A percentile compares a stretch with the other conserved stretches of the same genome.
These are phyloP conservation scores for Argentina anserina DNA, from an alignment of 306 rosid genomes.

Conservation along the genomic window DNA sequence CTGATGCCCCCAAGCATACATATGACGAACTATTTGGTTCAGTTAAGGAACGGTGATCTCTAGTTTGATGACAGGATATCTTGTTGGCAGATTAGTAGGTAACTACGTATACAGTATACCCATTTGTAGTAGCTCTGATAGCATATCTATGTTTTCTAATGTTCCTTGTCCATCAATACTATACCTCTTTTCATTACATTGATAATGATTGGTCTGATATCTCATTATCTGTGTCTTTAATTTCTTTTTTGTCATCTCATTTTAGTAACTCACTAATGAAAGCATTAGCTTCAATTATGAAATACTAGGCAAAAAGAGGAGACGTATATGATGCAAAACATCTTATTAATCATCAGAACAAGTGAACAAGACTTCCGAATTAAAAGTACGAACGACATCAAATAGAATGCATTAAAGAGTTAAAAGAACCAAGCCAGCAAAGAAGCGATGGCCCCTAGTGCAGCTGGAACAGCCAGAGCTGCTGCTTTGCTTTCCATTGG, in stretches of 20 bases:
- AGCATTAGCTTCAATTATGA: neutral
- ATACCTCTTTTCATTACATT: neutral
- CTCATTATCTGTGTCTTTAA: neutral
- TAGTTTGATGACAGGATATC: constrained; percentile 3
- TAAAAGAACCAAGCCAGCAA: constrained; percentile 45
- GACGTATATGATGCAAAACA: neutral
- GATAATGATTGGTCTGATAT: neutral
- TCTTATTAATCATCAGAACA: neutral
- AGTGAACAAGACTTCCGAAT: constrained; percentile 5
- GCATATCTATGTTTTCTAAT: constrained; percentile 20
- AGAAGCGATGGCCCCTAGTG: constrained; percentile 36
- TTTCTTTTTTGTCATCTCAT: too few species aligned
- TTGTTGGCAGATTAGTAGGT: constrained; percentile 16
- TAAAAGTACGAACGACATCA: neutral
- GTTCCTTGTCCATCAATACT: neutral
- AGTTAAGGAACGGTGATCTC: constrained; percentile 48
- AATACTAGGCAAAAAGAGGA: neutral
- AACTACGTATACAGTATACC: too few species aligned
- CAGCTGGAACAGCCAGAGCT: constrained; percentile 25
- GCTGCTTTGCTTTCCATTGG: constrained; percentile 60
- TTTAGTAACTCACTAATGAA: neutral
- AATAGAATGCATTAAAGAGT: constrained; percentile 3
- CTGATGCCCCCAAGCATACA: constrained; percentile 66
- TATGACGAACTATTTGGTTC: constrained; percentile 86
- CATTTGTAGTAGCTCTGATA: constrained; percentile 13